These are phyloP conservation scores for Daldinia grandis DNA, from an alignment of 495 filamentous ascomycete genomes.

Conservation along the genomic window DNA sequence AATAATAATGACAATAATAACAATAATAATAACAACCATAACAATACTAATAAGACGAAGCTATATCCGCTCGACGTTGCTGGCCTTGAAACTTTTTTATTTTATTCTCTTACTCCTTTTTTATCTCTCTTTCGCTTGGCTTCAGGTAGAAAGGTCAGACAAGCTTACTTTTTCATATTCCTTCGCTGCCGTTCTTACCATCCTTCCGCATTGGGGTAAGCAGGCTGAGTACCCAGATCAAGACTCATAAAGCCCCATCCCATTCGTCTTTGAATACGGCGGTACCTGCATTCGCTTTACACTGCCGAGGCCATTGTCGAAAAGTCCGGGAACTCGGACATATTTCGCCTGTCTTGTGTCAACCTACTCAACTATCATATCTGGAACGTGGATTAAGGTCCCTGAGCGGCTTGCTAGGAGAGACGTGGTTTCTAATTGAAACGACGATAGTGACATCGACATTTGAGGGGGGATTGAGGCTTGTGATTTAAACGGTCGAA, in stretches of 20 bases:
- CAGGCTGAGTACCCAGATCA: slow-evolving; percentile 31
- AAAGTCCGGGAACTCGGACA: slow-evolving; percentile 9
- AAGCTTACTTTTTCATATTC: slow-evolving; percentile 33
- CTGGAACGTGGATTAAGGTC: slow-evolving; percentile 1
- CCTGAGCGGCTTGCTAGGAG: background rate
- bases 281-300: slow-evolving; percentile 8
- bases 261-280: slow-evolving; percentile 14
- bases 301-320: slow-evolving; percentile 4
- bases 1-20: slow-evolving; percentile 6
- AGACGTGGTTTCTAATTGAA: slow-evolving; percentile 13
- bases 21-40: background rate
- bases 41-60: slow-evolving; percentile 20
- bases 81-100: slow-evolving; percentile 1
- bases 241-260: background rate
- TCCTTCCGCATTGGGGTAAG: slow-evolving; percentile 28
- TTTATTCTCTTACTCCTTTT: slow-evolving; percentile 2
- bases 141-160: slow-evolving; percentile 31
- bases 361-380: slow-evolving; percentile 8
- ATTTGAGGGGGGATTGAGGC: slow-evolving; percentile 17
- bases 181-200: slow-evolving; percentile 28
- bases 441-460: slow-evolving; percentile 7
- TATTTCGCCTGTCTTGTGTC: background rate
- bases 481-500: slow-evolving; percentile 20
- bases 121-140: background rate
- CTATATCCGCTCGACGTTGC: slow-evolving; percentile 11